Evolutionary conservation across 805 yeast genomes (phyloP), one percentile per base, ranked within the genome.

Genomic region (Teunomyces cretensis): DNA sequence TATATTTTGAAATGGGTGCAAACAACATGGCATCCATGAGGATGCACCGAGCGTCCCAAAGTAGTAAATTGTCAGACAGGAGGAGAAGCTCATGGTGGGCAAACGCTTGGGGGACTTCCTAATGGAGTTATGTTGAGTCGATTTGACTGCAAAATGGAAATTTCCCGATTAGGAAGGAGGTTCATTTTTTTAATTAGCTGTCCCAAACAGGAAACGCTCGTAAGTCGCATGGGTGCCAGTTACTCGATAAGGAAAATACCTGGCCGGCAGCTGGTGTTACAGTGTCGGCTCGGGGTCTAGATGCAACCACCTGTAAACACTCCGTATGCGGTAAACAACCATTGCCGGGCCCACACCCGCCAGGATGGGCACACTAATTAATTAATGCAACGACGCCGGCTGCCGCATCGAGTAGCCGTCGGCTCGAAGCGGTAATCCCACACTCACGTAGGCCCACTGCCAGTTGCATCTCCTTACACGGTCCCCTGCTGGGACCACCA

Each of bases 121-220:
- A 35, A 19, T 17, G 9, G n/a, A 35, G 38, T 35, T 19, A 35
- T 16, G 38, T 7, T 11, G 27, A 17, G n/a, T n/a, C 13, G 6
- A 19, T 19, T 35, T 9, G 38, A 17, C 15, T 35, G 38, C 38
- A 35, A 35, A 22, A 22, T 35, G 38, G 11, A 35, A 35, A 35
- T 35, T 35, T 35, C 38, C 38, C 22, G 28, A 35, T 35, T 35
- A 13, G 38, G 38, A 35, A 35, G 38, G 38, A 19, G 27, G 38
- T 12, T 2, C 3, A 19, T 12, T 19, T 17, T 19, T 22, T 19
- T 13, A 9, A 17, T 16, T 22, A 12, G n/a, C 11, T 11, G 28
- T 35, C 38, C 38, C 28, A 35, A 35, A n/a, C 12, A 19, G 38
- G 38, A 35, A 35, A 35, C 27, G 11, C 28, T 9, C 9, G 22